Evolutionary conservation across 208 protist genomes (phyloP), one percentile per base, ranked within the genome.

Genomic region (Wallacemonas collosoma): DNA sequence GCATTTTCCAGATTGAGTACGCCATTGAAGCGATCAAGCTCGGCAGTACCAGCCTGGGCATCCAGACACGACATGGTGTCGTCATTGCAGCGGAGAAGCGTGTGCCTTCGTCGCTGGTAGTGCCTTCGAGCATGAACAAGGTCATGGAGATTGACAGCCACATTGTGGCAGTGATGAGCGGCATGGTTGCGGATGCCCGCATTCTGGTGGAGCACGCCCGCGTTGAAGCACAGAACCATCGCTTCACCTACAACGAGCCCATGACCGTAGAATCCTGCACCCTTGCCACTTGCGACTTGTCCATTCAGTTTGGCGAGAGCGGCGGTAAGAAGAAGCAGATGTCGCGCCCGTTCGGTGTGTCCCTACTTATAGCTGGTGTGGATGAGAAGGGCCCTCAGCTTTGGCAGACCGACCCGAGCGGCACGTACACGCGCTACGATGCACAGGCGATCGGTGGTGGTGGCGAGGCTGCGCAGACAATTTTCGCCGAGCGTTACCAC

Each of bases 31-130:
- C 95, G 1, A 95, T 97, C 66, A 95, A 97, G 87, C 88, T 99
- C 4, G 98, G 98, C 53, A 98, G 98, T 56, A 99, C 99, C 62
- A 98, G 98, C 70, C 89, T 99, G 39, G 99, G 98, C 53, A 98
- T 99, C 71, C 90, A 98, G 73, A 99, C 98, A 8, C 80, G 82
- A 6, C 98, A 99, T 48, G 99, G 99, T 60, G 98, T 99, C 64
- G 80, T 99, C 7, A 91, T 99, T 39, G 99, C 98, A 11, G 99
- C 99, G 0, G 99, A 99, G 89, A 99, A 99, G 86, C 86, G 98
- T 47, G 74, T 99, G 26, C 96, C 98, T 6, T 99, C 98, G n/a
- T 88, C 93, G 47, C 91, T 99, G 55, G 88, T 99, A 41, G 96
- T 99, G 47, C 93, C 98, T 5, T 95, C 88, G 9, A 98, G 79